phyloP scores from a whole-genome alignment of 73 alveolate species.

The Symbiodinium pilosum region DNA sequence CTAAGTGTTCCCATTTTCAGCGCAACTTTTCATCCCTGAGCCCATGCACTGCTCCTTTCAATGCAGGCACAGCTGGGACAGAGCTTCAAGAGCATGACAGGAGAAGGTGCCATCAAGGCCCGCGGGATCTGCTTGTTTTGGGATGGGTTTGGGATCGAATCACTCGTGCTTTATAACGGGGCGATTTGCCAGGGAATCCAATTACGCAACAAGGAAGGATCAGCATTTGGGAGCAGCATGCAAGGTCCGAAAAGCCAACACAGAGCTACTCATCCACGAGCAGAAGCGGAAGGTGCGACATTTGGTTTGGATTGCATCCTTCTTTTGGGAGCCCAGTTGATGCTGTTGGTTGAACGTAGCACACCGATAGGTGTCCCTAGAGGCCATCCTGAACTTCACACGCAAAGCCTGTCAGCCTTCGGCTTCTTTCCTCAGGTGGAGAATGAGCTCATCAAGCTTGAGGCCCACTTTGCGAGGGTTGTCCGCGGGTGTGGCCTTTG shows the following conservation, averaged over 20 bases:
- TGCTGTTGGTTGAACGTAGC: too few species aligned
- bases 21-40: too few species aligned
- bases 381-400: too few species aligned
- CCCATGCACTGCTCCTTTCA: too few species aligned
- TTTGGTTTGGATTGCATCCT: too few species aligned
- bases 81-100: slow-evolving; percentile 94
- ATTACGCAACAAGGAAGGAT: not conserved
- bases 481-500: too few species aligned
- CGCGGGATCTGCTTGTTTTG: not conserved
- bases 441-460: slow-evolving; percentile 64
- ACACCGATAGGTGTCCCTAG: too few species aligned
- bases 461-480: not conserved
- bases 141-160: not conserved
- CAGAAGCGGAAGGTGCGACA: slow-evolving; percentile 69
- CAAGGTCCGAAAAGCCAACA: slow-evolving; percentile 80
- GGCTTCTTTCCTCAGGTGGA: slow-evolving; percentile 20
- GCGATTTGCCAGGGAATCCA: not conserved
- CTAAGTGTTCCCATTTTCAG: too few species aligned
- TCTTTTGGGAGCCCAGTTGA: too few species aligned
- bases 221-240: not conserved
- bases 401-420: not conserved
- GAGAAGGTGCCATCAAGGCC: slow-evolving; percentile 75
- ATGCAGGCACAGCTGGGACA: slow-evolving; percentile 68
- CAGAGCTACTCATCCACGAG: slow-evolving; percentile 72
- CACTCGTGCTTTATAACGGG: not conserved